Evolutionary conservation across 768 basidiomycete genomes (phyloP).

Genomic region (Boletus subparvulus): DNA sequence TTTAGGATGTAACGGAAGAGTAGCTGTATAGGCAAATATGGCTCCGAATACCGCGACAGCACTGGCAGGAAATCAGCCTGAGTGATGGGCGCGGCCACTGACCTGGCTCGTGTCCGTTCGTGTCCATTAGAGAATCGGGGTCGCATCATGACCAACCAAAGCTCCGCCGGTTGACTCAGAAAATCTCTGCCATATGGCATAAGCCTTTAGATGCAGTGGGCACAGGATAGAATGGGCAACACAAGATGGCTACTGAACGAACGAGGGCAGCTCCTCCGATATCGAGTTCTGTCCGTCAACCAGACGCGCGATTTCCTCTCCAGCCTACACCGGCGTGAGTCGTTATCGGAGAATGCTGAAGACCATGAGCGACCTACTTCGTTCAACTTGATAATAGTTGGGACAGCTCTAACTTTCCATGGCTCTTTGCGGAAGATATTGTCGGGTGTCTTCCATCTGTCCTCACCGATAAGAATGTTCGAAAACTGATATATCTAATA

Average conservation of each 20-base stretch:
- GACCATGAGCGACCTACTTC: slow-evolving; percentile 44
- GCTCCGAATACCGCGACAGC: neutral
- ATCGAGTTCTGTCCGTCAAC: slow-evolving; percentile 30
- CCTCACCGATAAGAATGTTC: neutral
- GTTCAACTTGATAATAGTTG: slow-evolving; percentile 62
- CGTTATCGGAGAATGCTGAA: neutral
- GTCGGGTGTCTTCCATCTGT: slow-evolving; percentile 63
- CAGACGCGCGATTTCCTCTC: slow-evolving; percentile 29
- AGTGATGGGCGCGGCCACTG: neutral
- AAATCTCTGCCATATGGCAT: neutral
- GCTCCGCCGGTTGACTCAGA: neutral
- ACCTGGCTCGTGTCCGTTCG: neutral
- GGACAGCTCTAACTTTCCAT: slow-evolving; percentile 59
- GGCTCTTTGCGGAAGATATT: slow-evolving; percentile 63
- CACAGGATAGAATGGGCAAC: slow-evolving; percentile 3
- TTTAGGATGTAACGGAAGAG: neutral
- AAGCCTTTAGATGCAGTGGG: neutral
- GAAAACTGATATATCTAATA: neutral
- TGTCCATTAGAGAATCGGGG: neutral
- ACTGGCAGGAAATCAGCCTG: neutral
- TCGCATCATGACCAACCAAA: neutral
- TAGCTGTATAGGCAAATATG: neutral
- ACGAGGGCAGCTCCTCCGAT: slow-evolving; percentile 17
- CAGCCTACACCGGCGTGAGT: slow-evolving; percentile 18
- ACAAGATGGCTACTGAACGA: slow-evolving; percentile 15